A percentile compares a stretch with the other conserved stretches of the same genome.
phyloP scores from a whole-genome alignment of 805 yeast species.

The Barnettozyma californica region DNA sequence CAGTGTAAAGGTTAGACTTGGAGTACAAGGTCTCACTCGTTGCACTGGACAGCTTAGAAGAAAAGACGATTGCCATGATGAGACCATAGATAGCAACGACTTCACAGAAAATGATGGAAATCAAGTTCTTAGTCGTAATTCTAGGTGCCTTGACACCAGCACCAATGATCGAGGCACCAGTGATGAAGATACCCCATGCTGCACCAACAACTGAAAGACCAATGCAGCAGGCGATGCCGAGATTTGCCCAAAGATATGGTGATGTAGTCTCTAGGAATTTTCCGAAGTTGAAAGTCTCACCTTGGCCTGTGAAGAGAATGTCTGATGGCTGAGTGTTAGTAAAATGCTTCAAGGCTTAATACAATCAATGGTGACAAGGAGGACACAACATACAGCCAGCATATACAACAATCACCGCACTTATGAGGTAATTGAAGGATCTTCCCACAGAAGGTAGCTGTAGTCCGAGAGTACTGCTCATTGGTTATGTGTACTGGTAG shows the following conservation, averaged over 20 bases:
- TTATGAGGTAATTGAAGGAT: constrained; percentile 15
- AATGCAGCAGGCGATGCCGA: constrained; percentile 87
- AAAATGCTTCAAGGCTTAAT: neutral
- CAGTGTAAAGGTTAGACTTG: constrained; percentile 88
- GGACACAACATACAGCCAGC: constrained; percentile 22
- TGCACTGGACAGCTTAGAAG: constrained; percentile 77
- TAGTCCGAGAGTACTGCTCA: constrained; percentile 16
- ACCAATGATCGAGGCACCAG: constrained; percentile 91
- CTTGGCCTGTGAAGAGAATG: constrained; percentile 79
- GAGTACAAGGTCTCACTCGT: constrained; percentile 57
- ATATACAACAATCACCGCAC: constrained; percentile 16
- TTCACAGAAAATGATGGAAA: constrained; percentile 96
- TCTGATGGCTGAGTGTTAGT: constrained; percentile 16
- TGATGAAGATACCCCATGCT: constrained; percentile 97
- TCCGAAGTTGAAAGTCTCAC: constrained; percentile 89
- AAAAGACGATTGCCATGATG: constrained; percentile 95
- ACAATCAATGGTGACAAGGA: neutral
- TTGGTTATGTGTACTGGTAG: neutral
- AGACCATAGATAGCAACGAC: constrained; percentile 98
- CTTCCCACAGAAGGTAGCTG: constrained; percentile 17
- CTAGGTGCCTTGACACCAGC: constrained; percentile 98
- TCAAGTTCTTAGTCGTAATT: constrained; percentile 94
- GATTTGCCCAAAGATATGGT: constrained; percentile 94
- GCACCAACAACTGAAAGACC: constrained; percentile 96
- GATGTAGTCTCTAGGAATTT: constrained; percentile 78